These are phyloP conservation scores for Boeremia lycopersici DNA, from an alignment of 2,329 filamentous ascomycete genomes.

Conservation along the genomic window DNA sequence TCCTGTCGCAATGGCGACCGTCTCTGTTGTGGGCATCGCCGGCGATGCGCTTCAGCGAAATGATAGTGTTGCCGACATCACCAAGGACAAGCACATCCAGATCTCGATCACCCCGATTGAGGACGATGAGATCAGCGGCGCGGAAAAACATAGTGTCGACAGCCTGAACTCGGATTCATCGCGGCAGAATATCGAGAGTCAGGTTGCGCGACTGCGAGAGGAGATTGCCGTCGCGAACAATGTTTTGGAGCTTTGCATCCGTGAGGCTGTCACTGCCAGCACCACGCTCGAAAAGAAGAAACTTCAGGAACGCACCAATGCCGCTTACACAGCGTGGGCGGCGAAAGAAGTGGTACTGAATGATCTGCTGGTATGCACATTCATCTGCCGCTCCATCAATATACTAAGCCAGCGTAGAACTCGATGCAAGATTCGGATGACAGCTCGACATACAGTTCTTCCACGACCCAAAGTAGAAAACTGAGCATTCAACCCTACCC, in stretches of 20 bases:
- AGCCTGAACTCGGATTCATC: constrained; percentile 8
- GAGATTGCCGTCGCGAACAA: constrained; percentile 14
- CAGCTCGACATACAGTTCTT: constrained; percentile 15
- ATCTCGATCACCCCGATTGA: constrained; percentile 14
- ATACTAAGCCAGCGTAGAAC: constrained; percentile 1
- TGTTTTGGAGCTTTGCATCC: constrained; percentile 16
- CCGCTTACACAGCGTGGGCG: constrained; percentile 15
- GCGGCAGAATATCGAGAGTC: constrained; percentile 9
- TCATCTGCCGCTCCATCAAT: not conserved
- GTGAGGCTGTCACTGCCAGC: constrained; percentile 13
- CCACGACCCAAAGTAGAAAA: constrained; percentile 1
- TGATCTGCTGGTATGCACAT: constrained; percentile 4
- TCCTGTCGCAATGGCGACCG: constrained; percentile 14
- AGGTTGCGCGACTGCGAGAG: constrained; percentile 7
- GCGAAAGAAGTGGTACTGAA: constrained; percentile 13
- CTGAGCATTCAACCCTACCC: constrained; percentile 15
- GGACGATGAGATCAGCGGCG: constrained; percentile 10
- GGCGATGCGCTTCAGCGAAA: constrained; percentile 17
- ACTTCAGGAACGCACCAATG: constrained; percentile 16
- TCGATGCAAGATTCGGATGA: constrained; percentile 15
- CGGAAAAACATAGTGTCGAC: constrained; percentile 14
- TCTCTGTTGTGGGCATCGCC: constrained; percentile 15
- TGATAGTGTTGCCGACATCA: constrained; percentile 9
- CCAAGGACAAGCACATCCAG: constrained; percentile 14
- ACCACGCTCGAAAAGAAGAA: constrained; percentile 14